Conservation (phyloP, 2,329 filamentous ascomycete species). For the Clonostachys rosea region DNA sequence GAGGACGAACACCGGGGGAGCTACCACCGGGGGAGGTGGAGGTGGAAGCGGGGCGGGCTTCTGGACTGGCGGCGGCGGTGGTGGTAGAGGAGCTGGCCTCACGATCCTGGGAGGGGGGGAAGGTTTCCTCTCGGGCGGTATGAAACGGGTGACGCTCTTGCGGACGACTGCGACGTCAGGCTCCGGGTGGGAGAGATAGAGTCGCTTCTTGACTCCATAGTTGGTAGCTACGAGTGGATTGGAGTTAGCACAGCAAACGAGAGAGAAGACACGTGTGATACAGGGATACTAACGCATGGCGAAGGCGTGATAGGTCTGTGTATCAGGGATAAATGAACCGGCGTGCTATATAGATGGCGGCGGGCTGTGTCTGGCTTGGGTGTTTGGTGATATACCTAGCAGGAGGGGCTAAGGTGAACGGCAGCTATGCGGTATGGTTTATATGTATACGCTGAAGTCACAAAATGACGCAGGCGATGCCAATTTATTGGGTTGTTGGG, state of each 20-base stretch:
- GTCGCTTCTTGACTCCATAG: conserved; percentile 28
- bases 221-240: neutral
- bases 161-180: conserved; percentile 28
- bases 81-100: conserved; percentile 7
- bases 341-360: too few species aligned
- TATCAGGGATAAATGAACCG: too few species aligned
- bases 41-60: conserved; percentile 6
- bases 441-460: too few species aligned
- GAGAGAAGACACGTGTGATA: neutral
- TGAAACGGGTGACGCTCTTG: conserved; percentile 28
- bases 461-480: too few species aligned
- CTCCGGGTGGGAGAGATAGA: conserved; percentile 34
- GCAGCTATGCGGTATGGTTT: too few species aligned
- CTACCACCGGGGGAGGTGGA: conserved; percentile 12
- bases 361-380: too few species aligned
- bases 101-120: conserved; percentile 13
- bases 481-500: too few species aligned
- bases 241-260: neutral
- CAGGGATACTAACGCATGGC: too few species aligned
- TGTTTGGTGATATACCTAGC: too few species aligned
- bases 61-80: conserved; percentile 12
- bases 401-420: too few species aligned
- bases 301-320: too few species aligned
- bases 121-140: conserved; percentile 20
- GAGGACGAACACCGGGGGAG: conserved; percentile 1